phyloP scores from a whole-genome alignment of 176 grass and related monocot species.

The Oryza longistaminata region DNA sequence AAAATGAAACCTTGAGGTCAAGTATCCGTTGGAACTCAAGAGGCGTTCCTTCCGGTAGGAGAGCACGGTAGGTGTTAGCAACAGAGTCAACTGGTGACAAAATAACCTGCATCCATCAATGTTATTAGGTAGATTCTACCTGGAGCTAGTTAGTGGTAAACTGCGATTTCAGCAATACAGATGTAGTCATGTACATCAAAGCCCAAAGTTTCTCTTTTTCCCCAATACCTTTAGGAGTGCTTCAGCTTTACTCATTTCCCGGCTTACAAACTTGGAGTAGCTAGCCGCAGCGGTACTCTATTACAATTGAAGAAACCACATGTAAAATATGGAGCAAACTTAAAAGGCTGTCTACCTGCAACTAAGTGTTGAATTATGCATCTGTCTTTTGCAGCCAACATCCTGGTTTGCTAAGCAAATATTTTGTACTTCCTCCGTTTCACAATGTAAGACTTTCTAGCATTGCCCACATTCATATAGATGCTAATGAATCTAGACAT shows the following conservation, averaged over 20 bases:
- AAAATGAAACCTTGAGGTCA: constrained; percentile 81
- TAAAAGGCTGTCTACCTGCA: constrained; percentile 3
- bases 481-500: too few species aligned
- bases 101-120: constrained; percentile 69
- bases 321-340: constrained; percentile 19
- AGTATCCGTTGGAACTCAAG: constrained; percentile 95
- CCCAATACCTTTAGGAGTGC: constrained; percentile 88
- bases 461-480: too few species aligned
- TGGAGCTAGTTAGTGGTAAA: background rate
- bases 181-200: background rate
- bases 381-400: background rate
- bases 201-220: background rate
- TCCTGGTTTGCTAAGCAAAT: constrained; percentile 1
- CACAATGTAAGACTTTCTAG: too few species aligned
- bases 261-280: constrained; percentile 98
- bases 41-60: constrained; percentile 89
- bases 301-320: constrained; percentile 33
- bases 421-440: background rate
- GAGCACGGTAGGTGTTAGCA: constrained; percentile 84
- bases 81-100: constrained; percentile 97
- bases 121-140: constrained; percentile 33
- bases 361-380: constrained; percentile 1
- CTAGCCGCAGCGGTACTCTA: constrained; percentile 71
- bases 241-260: constrained; percentile 99
- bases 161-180: background rate